Conservation (phyloP, 2,329 filamentous ascomycete species). For the Elsinoe necatrix region DNA sequence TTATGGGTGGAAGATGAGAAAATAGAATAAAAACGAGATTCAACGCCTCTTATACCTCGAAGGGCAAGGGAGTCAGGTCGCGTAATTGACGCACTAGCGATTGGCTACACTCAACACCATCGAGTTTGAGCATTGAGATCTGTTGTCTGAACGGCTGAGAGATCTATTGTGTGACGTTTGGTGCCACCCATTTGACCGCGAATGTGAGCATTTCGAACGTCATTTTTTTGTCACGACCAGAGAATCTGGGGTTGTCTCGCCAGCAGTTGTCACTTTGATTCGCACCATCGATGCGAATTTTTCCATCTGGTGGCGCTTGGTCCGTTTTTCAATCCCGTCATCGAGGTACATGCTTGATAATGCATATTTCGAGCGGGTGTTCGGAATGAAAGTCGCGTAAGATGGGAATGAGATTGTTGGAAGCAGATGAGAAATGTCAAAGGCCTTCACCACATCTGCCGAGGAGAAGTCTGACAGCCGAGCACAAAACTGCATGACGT, state of each 20-base stretch:
- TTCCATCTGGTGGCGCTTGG: background rate
- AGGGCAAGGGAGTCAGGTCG: background rate
- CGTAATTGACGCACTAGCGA: slow-evolving; percentile 10
- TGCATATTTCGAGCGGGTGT: background rate
- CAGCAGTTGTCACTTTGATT: background rate
- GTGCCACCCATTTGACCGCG: background rate
- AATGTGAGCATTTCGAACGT: slow-evolving; percentile 8
- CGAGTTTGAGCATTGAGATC: background rate
- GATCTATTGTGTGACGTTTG: slow-evolving; percentile 5
- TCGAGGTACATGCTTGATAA: background rate
- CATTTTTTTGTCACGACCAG: slow-evolving; percentile 8
- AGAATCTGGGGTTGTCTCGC: slow-evolving; percentile 10
- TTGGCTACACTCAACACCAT: slow-evolving; percentile 9
- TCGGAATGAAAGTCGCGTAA: background rate
- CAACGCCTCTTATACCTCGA: slow-evolving; percentile 1
- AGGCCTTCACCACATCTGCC: background rate
- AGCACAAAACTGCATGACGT: background rate
- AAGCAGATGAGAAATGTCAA: background rate
- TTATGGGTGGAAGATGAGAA: background rate
- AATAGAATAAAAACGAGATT: background rate
- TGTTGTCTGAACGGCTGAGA: background rate
- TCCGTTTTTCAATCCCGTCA: background rate
- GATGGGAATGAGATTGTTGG: background rate
- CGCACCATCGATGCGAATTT: background rate
- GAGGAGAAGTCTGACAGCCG: background rate